Conservation (phyloP, 768 basidiomycete genomes). For the Podaxis sp. region DNA sequence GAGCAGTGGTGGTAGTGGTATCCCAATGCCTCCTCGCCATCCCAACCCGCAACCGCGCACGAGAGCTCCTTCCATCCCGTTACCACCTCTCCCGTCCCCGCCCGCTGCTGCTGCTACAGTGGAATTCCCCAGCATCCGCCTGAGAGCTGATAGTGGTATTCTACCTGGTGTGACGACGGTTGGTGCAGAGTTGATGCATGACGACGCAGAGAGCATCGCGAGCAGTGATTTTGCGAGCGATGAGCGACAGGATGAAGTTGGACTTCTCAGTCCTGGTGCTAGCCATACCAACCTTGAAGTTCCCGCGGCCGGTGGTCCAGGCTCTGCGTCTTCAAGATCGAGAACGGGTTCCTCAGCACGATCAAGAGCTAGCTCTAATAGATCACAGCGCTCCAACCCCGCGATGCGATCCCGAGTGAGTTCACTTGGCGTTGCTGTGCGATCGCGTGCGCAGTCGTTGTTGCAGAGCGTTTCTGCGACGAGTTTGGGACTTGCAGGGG, state of each 20-base stretch:
- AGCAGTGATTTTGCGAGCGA: conserved; percentile 5
- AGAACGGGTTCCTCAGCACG: conserved; percentile 21
- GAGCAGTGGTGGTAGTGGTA: conserved; percentile 27
- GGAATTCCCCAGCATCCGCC: conserved; percentile 17
- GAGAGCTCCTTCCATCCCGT: conserved; percentile 30
- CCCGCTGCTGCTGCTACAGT: conserved; percentile 20
- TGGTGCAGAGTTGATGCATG: conserved; percentile 32
- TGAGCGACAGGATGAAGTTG: conserved; percentile 24
- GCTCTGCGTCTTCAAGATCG: conserved; percentile 16
- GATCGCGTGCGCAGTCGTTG: conserved; percentile 66
- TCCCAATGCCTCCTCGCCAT: conserved; percentile 46
- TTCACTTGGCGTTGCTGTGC: conserved; percentile 47
- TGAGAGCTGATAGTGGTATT: conserved; percentile 17
- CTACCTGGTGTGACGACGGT: conserved; percentile 16
- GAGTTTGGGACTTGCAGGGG: conserved; percentile 29
- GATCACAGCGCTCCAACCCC: conserved; percentile 16
- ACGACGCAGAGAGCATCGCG: conserved; percentile 17
- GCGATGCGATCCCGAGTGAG: conserved; percentile 38
- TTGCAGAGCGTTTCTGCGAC: conserved; percentile 59
- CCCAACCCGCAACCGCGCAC: conserved; percentile 26
- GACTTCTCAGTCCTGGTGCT: conserved; percentile 25
- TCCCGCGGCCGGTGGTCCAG: conserved; percentile 4
- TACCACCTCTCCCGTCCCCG: conserved; percentile 21
- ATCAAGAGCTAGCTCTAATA: conserved; percentile 3
- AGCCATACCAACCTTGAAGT: conserved; percentile 13